Evolutionary conservation across 148 eudicot species (phyloP), one percentile per base, ranked within the genome.

Genomic region (Drosera capensis): DNA sequence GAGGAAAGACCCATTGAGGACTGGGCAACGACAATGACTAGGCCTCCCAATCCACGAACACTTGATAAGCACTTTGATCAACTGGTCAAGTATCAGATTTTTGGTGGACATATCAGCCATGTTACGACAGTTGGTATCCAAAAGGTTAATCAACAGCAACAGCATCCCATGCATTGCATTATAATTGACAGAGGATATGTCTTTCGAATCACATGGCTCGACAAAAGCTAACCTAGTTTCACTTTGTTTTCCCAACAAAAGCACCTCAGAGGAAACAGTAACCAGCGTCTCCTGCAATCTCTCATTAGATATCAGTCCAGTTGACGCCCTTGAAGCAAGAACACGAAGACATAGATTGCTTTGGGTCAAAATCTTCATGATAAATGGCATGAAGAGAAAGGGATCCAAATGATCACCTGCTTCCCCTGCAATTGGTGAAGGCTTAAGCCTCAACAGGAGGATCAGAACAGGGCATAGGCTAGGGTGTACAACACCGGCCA

Each of bases 401-500:
- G 99, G 99, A 57, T 90, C 99, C 46, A 84, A 58, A 37, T 63
- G 48, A 65, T 90, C 93, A 52, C 85, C 93, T 14, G 71, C 52
- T 73, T 90, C 95, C 60, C 93, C 71, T 52, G 88, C 54, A 43
- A 90, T 71, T 22, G 99, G 68, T 43, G 99, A 90, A 63, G 99
- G 93, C 65, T 72, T 90, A 53, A 90, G 87, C 64, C 95, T 75
- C 14, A 93, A 80, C 56, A 90, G 55, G 43, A 90, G 77, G 57
- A 90, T 90, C 55, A 84, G 63, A 45, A 90, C 60, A 12, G 99
- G 99, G 54, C 95, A 90, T 56, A 90, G 59, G 68, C 99, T 90
- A 40, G 99, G 99, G 55, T 84, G 99, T 36, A 84, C 93, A 58
- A 49, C 73, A 52, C 58, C 71, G 23, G 82, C 76, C 50, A 80